Conservation (phyloP, 116 monocot genomes). For the Zostera marina region DNA sequence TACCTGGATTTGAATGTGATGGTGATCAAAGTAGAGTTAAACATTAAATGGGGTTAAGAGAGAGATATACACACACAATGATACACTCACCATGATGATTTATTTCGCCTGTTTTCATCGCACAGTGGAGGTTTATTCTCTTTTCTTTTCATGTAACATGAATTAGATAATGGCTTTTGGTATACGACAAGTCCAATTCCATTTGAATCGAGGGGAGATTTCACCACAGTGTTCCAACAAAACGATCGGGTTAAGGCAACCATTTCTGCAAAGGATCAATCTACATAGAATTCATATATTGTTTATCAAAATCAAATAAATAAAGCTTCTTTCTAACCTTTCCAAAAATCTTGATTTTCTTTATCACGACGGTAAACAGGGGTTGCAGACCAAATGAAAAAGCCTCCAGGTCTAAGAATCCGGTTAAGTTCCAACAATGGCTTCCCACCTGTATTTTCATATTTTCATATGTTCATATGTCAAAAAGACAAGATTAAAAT, state of each 20-base stretch:
- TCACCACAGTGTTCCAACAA: slow-evolving; percentile 69
- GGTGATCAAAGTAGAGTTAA: too few species aligned
- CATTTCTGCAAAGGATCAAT: slow-evolving; percentile 49
- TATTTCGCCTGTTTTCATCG: slow-evolving; percentile 11
- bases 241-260: slow-evolving; percentile 56
- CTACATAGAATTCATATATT: too few species aligned
- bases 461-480: background rate
- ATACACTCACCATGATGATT: slow-evolving; percentile 45
- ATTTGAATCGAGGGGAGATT: slow-evolving; percentile 29
- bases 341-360: slow-evolving; percentile 52
- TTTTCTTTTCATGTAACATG: slow-evolving; percentile 54
- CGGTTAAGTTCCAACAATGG: slow-evolving; percentile 87
- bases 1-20: slow-evolving; percentile 28
- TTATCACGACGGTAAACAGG: slow-evolving; percentile 68
- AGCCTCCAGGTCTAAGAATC: slow-evolving; percentile 80
- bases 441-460: slow-evolving; percentile 46
- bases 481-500: background rate
- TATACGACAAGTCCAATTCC: slow-evolving; percentile 86
- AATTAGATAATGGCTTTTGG: slow-evolving; percentile 74
- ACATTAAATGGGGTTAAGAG: too few species aligned
- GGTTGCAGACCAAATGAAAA: slow-evolving; percentile 92
- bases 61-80: too few species aligned
- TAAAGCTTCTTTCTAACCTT: slow-evolving; percentile 19
- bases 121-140: slow-evolving; percentile 40
- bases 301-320: background rate